These are phyloP conservation scores for Globisporangium iwayamae DNA, from an alignment of 352 stramenopile species.

Conservation along the genomic window DNA sequence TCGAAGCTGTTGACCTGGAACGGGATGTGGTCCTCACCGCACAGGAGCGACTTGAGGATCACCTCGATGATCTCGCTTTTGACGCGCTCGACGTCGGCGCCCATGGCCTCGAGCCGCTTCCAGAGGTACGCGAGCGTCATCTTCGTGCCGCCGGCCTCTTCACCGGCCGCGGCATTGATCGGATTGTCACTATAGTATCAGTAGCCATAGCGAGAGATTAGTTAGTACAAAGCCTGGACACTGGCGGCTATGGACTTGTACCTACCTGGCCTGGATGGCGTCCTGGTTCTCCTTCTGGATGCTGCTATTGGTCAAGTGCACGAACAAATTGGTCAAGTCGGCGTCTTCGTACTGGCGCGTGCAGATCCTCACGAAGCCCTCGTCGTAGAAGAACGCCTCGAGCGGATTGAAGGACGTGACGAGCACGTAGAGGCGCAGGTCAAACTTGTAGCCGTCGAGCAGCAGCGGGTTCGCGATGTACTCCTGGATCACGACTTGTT, in stretches of 20 bases:
- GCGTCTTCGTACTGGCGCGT: slow-evolving; percentile 78
- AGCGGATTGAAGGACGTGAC: slow-evolving; percentile 93
- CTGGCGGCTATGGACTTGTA: background rate
- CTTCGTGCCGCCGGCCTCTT: slow-evolving; percentile 77
- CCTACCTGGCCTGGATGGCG: slow-evolving; percentile 28
- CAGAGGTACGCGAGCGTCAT: slow-evolving; percentile 76
- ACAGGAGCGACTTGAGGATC: slow-evolving; percentile 87
- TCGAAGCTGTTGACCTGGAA: slow-evolving; percentile 93
- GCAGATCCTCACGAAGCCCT: slow-evolving; percentile 91
- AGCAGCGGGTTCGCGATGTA: slow-evolving; percentile 89
- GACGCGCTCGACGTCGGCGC: slow-evolving; percentile 61
- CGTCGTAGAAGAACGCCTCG: slow-evolving; percentile 92
- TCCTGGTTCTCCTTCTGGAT: slow-evolving; percentile 88
- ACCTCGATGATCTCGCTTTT: slow-evolving; percentile 72
- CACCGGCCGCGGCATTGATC: slow-evolving; percentile 29
- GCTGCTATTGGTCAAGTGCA: slow-evolving; percentile 95
- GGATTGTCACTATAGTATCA: slow-evolving; percentile 26
- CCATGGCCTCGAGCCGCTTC: slow-evolving; percentile 58
- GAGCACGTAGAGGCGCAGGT: slow-evolving; percentile 92
- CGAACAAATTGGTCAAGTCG: slow-evolving; percentile 78
- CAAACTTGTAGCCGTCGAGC: slow-evolving; percentile 90
- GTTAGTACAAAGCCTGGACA: background rate
- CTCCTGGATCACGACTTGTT: slow-evolving; percentile 87
- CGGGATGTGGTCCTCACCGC: slow-evolving; percentile 86
- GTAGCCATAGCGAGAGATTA: background rate